Conservation (phyloP, 106 monocot genomes). For the Phalaenopsis aphrodite region DNA sequence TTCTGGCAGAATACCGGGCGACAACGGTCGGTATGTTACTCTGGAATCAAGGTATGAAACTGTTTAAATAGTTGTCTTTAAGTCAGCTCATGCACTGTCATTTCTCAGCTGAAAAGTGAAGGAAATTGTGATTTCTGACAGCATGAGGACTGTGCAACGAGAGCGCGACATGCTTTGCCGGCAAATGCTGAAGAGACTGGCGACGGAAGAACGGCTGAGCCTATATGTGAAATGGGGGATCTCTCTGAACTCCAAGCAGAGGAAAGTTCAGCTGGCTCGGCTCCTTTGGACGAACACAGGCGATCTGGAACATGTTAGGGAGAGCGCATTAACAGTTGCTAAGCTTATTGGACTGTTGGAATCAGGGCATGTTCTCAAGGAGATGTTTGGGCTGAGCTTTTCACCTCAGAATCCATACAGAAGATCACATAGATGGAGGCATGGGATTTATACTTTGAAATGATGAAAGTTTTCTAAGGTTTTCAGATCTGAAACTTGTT, state of each 20-base stretch:
- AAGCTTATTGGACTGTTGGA: conserved; percentile 68
- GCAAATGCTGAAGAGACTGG: conserved; percentile 55
- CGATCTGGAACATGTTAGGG: conserved; percentile 64
- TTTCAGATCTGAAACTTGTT: background rate
- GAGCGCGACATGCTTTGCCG: conserved; percentile 75
- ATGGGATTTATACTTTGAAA: conserved; percentile 28
- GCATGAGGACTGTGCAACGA: conserved; percentile 44
- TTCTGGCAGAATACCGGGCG: conserved; percentile 8
- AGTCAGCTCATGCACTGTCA: background rate
- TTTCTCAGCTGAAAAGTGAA: background rate
- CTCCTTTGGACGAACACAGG: conserved; percentile 60
- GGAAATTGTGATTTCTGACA: conserved; percentile 8
- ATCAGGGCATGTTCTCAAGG: conserved; percentile 53
- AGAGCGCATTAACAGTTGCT: conserved; percentile 77
- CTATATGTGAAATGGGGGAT: conserved; percentile 90
- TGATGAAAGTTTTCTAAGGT: background rate
- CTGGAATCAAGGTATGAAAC: conserved; percentile 36
- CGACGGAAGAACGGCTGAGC: conserved; percentile 54
- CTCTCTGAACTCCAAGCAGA: conserved; percentile 67
- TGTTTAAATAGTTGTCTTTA: background rate
- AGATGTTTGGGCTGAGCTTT: conserved; percentile 94
- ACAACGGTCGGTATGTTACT: conserved; percentile 20
- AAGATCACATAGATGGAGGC: conserved; percentile 55
- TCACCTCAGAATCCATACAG: conserved; percentile 37
- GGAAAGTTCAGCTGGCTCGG: conserved; percentile 56